Conservation (phyloP, 1,139 yeast genomes). For the Kurtzmaniella natalensis region DNA sequence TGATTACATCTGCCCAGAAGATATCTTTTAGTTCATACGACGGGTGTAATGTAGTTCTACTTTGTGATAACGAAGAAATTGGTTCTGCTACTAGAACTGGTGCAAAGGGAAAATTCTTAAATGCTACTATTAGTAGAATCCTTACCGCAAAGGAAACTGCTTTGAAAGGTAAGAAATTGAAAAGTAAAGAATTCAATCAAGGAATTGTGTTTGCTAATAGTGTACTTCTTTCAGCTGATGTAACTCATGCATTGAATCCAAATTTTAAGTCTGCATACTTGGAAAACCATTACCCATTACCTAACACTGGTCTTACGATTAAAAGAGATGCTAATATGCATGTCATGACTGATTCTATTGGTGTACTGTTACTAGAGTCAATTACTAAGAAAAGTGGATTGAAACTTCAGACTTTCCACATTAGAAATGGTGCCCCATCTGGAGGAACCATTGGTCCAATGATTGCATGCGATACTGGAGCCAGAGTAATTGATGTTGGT, state of each 20-base stretch:
- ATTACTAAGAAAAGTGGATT: constrained; percentile 26
- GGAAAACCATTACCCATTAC: constrained; percentile 36
- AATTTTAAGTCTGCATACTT: constrained; percentile 35
- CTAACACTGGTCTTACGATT: constrained; percentile 38
- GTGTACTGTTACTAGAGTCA: constrained; percentile 27
- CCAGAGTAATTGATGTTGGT: constrained; percentile 43
- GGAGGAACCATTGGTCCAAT: constrained; percentile 49
- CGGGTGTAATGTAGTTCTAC: constrained; percentile 33
- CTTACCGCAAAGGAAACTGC: constrained; percentile 6
- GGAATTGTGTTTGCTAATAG: constrained; percentile 28
- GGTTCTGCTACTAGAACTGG: constrained; percentile 43
- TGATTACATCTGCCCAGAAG: constrained; percentile 22
- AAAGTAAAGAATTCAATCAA: constrained; percentile 15
- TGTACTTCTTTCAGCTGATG: constrained; percentile 41
- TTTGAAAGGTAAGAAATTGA: background rate
- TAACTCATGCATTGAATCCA: constrained; percentile 46
- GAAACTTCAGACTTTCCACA: constrained; percentile 38
- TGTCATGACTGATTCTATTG: constrained; percentile 41
- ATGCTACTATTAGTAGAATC: constrained; percentile 13
- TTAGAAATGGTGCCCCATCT: constrained; percentile 39
- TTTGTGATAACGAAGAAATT: constrained; percentile 42
- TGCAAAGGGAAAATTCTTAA: constrained; percentile 30
- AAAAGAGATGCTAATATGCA: constrained; percentile 41
- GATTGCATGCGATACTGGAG: constrained; percentile 35
- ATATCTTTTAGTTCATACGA: constrained; percentile 15